A percentile compares a stretch with the other conserved stretches of the same genome.
These are phyloP conservation scores for Hypericum androsaemum DNA, from an alignment of 345 rosid genomes.

Conservation along the genomic window DNA sequence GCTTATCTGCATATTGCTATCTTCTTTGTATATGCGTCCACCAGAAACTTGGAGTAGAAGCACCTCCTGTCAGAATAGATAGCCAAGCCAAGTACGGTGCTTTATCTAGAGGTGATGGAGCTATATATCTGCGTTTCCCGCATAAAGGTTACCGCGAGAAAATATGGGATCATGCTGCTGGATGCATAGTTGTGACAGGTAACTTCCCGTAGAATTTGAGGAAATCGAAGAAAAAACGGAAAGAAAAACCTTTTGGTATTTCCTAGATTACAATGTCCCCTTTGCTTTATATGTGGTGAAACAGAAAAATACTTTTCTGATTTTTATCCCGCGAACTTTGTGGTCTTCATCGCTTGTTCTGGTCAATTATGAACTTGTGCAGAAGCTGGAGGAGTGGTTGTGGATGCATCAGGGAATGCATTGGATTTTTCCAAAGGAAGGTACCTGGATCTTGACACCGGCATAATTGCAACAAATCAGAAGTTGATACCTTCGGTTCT, in stretches of 20 bases:
- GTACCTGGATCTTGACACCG: constrained; percentile 56
- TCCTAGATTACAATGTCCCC: too few relatives aligned
- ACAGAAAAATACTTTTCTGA: too few relatives aligned
- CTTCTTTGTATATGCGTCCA: too few relatives aligned
- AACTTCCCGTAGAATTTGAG: constrained; percentile 2
- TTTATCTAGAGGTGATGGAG: constrained; percentile 90
- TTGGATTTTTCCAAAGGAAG: constrained; percentile 79
- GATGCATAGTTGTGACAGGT: constrained; percentile 84
- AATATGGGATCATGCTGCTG: constrained; percentile 99
- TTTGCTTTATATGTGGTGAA: too few relatives aligned
- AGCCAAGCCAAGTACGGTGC: constrained; percentile 97
- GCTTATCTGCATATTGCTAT: too few relatives aligned
- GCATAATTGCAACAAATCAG: constrained; percentile 70
- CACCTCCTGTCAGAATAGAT: constrained; percentile 83
- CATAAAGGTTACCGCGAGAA: constrained; percentile 84
- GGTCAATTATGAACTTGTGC: constrained; percentile 19
- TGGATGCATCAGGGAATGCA: constrained; percentile 65
- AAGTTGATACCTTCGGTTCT: constrained; percentile 72
- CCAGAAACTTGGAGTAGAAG: constrained; percentile 92
- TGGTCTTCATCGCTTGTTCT: not conserved
- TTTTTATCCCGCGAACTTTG: too few relatives aligned
- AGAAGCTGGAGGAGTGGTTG: constrained; percentile 83
- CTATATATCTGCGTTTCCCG: constrained; percentile 74
- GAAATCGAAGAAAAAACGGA: too few relatives aligned
- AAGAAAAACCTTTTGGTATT: too few relatives aligned